phyloP scores from a whole-genome alignment of 257 asterid genomes.

The Ballota nigra region DNA sequence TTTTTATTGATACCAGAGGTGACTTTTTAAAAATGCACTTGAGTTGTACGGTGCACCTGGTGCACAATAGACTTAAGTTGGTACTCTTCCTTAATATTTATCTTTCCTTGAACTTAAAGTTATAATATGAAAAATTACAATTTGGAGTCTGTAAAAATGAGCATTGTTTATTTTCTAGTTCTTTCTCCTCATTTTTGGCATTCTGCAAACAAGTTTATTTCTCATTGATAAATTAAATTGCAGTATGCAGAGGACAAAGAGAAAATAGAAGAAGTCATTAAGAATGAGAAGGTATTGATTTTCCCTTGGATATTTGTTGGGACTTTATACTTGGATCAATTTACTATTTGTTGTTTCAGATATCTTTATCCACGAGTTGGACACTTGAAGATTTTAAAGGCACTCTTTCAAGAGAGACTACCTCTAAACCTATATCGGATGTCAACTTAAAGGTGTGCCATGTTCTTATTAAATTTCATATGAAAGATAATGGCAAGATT shows the following conservation, averaged over 20 bases:
- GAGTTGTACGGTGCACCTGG: too few species aligned
- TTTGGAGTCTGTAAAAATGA: constrained; percentile 5
- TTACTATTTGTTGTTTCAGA: constrained; percentile 33
- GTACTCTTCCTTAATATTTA: neutral
- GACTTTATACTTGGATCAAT: too few species aligned
- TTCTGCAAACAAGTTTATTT: neutral
- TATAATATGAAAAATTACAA: neutral
- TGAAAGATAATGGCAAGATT: constrained; percentile 12
- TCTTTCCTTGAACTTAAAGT: neutral
- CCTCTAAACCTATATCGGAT: constrained; percentile 50
- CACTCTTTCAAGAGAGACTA: constrained; percentile 44
- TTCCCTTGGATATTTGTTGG: constrained; percentile 24
- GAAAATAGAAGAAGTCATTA: constrained; percentile 62
- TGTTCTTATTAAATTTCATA: constrained; percentile 12
- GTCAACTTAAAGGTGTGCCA: constrained; percentile 62
- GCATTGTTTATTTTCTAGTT: neutral
- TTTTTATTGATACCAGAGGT: too few species aligned
- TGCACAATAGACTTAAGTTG: too few species aligned
- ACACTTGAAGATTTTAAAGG: constrained; percentile 67
- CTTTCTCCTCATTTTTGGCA: neutral
- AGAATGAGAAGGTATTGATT: constrained; percentile 56
- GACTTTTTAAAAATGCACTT: too few species aligned
- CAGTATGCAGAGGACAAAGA: constrained; percentile 90
- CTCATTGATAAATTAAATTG: constrained; percentile 30
- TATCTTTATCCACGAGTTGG: constrained; percentile 60